A percentile compares a stretch with the other conserved stretches of the same genome.
phyloP scores from a whole-genome alignment of 805 yeast genomes.

The Candida namnaoensis region DNA sequence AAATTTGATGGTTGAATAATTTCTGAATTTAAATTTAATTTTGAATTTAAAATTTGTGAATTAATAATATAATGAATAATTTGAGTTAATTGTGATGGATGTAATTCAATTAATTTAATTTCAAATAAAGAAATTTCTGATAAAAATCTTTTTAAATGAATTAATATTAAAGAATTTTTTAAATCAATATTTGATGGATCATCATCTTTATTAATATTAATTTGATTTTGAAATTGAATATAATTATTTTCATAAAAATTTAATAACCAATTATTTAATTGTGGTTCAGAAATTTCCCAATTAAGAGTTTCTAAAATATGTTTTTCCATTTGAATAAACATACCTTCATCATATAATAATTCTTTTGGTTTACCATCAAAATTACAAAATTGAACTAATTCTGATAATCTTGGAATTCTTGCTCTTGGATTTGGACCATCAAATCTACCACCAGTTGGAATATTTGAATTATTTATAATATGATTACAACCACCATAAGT shows the following conservation, averaged over 20 bases:
- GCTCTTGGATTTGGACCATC: constrained; percentile 67
- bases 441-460: constrained; percentile 52
- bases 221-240: constrained; percentile 22
- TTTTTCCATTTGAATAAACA: constrained; percentile 80
- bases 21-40: constrained; percentile 8
- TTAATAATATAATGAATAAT: constrained; percentile 12
- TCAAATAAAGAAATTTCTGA: constrained; percentile 41
- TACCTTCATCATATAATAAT: constrained; percentile 54
- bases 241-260: constrained; percentile 34
- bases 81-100: constrained; percentile 18
- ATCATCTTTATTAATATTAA: no score
- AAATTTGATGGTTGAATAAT: constrained; percentile 6
- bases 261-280: constrained; percentile 37
- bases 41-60: background rate
- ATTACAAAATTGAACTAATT: constrained; percentile 60
- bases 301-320: constrained; percentile 65
- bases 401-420: constrained; percentile 65
- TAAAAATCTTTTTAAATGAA: constrained; percentile 39
- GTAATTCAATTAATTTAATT: constrained; percentile 31
- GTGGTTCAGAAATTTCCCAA: constrained; percentile 68
- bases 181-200: no score
- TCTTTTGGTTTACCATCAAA: constrained; percentile 43
- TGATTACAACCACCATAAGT: constrained; percentile 70
- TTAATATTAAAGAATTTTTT: constrained; percentile 24
- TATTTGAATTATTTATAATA: constrained; percentile 40